Conservation (phyloP, 2,329 filamentous ascomycete species). For the Myriosclerotinia curreyana region DNA sequence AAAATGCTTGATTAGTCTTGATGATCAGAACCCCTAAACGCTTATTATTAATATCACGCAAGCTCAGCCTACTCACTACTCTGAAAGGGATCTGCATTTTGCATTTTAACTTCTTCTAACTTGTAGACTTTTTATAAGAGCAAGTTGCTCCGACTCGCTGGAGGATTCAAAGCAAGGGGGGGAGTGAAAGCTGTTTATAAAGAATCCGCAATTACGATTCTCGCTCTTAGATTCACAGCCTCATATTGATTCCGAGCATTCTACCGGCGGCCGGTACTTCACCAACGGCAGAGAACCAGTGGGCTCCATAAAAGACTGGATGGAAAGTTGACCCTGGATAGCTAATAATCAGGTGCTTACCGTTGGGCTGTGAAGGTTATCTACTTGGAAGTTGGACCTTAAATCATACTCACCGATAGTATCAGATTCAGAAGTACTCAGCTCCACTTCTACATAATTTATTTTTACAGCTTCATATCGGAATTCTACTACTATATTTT, state of each 20-base stretch:
- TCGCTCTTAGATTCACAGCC: no score
- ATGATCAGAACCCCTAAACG: not conserved
- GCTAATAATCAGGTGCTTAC: not conserved
- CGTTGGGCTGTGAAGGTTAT: not conserved
- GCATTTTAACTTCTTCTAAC: not conserved
- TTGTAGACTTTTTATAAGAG: not conserved
- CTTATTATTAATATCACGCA: slow-evolving; percentile 10
- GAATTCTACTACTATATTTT: no score
- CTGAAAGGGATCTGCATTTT: slow-evolving; percentile 1
- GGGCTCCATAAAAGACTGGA: not conserved
- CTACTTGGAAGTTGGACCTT: not conserved
- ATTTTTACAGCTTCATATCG: no score
- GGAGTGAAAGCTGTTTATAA: slow-evolving; percentile 1
- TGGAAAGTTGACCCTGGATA: not conserved
- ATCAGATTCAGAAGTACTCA: no score
- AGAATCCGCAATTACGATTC: slow-evolving; percentile 16
- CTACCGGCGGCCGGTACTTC: not conserved
- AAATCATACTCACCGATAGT: not conserved
- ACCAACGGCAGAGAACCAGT: not conserved
- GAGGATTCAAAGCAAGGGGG: slow-evolving; percentile 8
- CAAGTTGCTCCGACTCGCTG: slow-evolving; percentile 1
- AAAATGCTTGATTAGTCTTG: slow-evolving; percentile 13
- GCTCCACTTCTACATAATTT: not conserved
- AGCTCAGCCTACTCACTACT: slow-evolving; percentile 4
- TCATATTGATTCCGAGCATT: no score